Conservation (phyloP, 495 filamentous ascomycete species). For the Penicillium herquei region DNA sequence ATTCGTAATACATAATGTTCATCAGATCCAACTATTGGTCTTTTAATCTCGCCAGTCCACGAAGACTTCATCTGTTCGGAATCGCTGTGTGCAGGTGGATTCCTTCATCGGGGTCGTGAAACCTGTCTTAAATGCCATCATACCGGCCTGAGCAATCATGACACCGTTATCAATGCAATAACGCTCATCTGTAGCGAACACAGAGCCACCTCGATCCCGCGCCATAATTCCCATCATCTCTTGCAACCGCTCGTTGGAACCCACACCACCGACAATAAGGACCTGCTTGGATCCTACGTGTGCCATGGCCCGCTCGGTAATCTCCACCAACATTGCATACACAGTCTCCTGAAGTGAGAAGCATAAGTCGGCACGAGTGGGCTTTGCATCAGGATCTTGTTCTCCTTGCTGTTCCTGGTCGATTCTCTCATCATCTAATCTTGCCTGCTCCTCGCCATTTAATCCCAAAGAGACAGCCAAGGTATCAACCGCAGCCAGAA, state of each 20-base stretch:
- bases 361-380: slow-evolving; percentile 86
- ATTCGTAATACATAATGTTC: slow-evolving; percentile 25
- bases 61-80: slow-evolving; percentile 90
- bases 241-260: slow-evolving; percentile 93
- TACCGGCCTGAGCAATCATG: slow-evolving; percentile 97
- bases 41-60: slow-evolving; percentile 78
- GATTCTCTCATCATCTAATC: slow-evolving; percentile 28
- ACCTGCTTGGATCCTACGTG: slow-evolving; percentile 91
- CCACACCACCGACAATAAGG: slow-evolving; percentile 94
- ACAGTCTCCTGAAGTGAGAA: slow-evolving; percentile 95
- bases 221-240: slow-evolving; percentile 99
- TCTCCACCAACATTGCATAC: slow-evolving; percentile 96
- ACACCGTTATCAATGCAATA: slow-evolving; percentile 99
- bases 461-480: slow-evolving; percentile 65
- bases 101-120: slow-evolving; percentile 74
- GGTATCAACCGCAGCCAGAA: slow-evolving; percentile 76
- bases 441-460: slow-evolving; percentile 35
- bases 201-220: slow-evolving; percentile 79
- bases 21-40: not conserved
- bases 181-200: slow-evolving; percentile 93
- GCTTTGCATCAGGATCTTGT: slow-evolving; percentile 27
- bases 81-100: slow-evolving; percentile 88
- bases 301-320: slow-evolving; percentile 97
- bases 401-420: slow-evolving; percentile 18
- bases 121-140: slow-evolving; percentile 79